A percentile compares a stretch with the other conserved stretches of the same genome.
phyloP scores from a whole-genome alignment of 352 stramenopile species.

The Pythium dissotocum region DNA sequence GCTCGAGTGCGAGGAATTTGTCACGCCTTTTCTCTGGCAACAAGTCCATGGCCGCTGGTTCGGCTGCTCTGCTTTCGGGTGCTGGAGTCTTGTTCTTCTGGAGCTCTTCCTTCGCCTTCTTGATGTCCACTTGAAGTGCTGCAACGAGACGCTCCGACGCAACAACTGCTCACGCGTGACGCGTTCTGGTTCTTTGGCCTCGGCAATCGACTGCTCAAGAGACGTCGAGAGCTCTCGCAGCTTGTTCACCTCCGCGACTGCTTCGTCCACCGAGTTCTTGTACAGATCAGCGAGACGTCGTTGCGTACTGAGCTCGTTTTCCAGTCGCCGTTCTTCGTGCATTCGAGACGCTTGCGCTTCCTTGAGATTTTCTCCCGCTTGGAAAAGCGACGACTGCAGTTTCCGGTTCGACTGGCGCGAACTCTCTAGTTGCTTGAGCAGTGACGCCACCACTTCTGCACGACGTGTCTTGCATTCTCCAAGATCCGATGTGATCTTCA shows the following conservation, averaged over 20 bases:
- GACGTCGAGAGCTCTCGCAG: slow-evolving; percentile 59
- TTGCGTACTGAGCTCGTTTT: slow-evolving; percentile 71
- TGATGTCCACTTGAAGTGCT: slow-evolving; percentile 53
- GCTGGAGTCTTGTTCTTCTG: slow-evolving; percentile 75
- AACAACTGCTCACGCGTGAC: no score
- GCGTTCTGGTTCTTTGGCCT: no score
- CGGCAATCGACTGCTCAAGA: slow-evolving; percentile 54
- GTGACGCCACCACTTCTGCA: slow-evolving; percentile 14
- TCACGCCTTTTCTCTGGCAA: slow-evolving; percentile 90
- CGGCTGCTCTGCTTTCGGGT: no score
- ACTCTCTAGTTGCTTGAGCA: slow-evolving; percentile 51
- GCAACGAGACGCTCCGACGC: slow-evolving; percentile 62
- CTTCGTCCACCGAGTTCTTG: slow-evolving; percentile 61
- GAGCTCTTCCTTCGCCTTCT: slow-evolving; percentile 53
- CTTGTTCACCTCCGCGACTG: slow-evolving; percentile 49
- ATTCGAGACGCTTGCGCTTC: slow-evolving; percentile 60
- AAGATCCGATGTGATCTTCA: slow-evolving; percentile 52
- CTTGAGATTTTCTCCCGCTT: slow-evolving; percentile 68
- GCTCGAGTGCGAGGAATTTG: slow-evolving; percentile 86
- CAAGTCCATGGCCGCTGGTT: no score
- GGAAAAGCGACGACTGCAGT: slow-evolving; percentile 57
- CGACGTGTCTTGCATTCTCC: slow-evolving; percentile 53
- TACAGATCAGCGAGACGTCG: slow-evolving; percentile 72
- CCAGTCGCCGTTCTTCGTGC: slow-evolving; percentile 61
- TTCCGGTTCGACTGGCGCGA: slow-evolving; percentile 59